A percentile compares a stretch with the other conserved stretches of the same genome.
Conservation (phyloP, 257 asterid species). For the Datura wrightii region DNA sequence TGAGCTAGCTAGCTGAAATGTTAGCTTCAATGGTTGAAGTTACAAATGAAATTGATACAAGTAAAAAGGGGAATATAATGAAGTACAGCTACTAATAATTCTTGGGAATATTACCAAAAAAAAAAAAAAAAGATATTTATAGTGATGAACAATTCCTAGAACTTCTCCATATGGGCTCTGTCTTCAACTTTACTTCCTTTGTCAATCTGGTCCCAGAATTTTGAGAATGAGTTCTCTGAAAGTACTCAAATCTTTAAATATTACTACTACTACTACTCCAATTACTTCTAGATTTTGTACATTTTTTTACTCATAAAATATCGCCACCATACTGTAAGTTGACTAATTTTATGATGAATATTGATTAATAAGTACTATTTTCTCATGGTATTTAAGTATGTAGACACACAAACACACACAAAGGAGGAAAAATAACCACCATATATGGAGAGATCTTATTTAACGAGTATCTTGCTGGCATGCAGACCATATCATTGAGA, state of each 20-base stretch:
- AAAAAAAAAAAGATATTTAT: not conserved
- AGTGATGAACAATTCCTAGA: constrained; percentile 40
- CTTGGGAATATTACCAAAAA: not conserved
- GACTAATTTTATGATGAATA: not conserved
- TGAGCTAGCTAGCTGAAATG: constrained; percentile 17
- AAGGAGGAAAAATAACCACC: not conserved
- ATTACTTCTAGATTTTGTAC: not conserved
- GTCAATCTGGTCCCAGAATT: constrained; percentile 29
- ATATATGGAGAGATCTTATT: not conserved
- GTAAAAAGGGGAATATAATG: constrained; percentile 5
- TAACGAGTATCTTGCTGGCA: not conserved
- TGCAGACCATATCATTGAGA: not conserved
- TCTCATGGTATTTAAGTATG: not conserved
- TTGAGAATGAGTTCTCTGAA: not conserved
- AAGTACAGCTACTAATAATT: not conserved
- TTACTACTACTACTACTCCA: too few relatives aligned
- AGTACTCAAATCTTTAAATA: too few relatives aligned
- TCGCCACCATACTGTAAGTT: not conserved
- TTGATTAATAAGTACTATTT: not conserved
- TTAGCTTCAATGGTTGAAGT: constrained; percentile 29
- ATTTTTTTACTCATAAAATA: not conserved
- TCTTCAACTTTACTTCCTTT: constrained; percentile 18
- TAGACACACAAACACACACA: not conserved
- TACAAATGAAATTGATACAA: not conserved
- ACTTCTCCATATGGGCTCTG: constrained; percentile 49